Base-by-base conservation (phyloP, 2,329 filamentous ascomycete species). In the Pseudogymnoascus sp. region DNA sequence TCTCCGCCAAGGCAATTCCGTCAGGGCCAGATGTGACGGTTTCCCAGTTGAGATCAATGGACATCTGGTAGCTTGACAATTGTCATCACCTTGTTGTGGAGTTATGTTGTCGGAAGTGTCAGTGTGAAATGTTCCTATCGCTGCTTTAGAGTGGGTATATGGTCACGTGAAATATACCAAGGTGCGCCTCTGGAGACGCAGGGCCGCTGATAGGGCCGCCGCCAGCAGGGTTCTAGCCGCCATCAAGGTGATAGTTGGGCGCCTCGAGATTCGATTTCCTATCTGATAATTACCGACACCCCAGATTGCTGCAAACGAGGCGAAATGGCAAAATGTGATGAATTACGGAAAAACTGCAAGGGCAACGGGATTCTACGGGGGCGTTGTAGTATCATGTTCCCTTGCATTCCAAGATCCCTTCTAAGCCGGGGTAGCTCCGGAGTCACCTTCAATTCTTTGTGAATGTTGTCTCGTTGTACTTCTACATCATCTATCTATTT, bases 41-140 rank as follows among this genome's bases (percentile, higher is more conserved):
- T 72, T 95, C 88, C 95, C 95, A 99, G 77, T 96, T 92, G 75
- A 99, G 88, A 73, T 97, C 93, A 79, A 99, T 93, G 69, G 95
- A 97, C 95, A 99, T 99, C 56, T 67, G 66, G 34, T 60, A 62
- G 34, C 36, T 31, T 53, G 59, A 36, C 36, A 23, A 28, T 42
- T 42, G 36, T 53, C 40, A 43, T 63, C 28, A 34, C 42, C 59
- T 59, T 12, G 16, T 14, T 62, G 59, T 62, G 28, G 42, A 43
- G 42, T 36, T 56, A 40, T 64, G 18, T 49, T 49, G 62, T 18
- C 23, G 61, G 42, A 62, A 64, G 36, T 34, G 59, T 28, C 28
- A 59, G 11, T 61, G 23, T n/a, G 28, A 46, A 36, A 63, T 59
- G 43, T 53, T 18, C 42, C 34, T 25, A 59, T 21, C 59, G 46